Evolutionary conservation across 176 grass and related monocot genomes (phyloP), one percentile per base, ranked within the genome.

Genomic region (Raddia distichophylla): DNA sequence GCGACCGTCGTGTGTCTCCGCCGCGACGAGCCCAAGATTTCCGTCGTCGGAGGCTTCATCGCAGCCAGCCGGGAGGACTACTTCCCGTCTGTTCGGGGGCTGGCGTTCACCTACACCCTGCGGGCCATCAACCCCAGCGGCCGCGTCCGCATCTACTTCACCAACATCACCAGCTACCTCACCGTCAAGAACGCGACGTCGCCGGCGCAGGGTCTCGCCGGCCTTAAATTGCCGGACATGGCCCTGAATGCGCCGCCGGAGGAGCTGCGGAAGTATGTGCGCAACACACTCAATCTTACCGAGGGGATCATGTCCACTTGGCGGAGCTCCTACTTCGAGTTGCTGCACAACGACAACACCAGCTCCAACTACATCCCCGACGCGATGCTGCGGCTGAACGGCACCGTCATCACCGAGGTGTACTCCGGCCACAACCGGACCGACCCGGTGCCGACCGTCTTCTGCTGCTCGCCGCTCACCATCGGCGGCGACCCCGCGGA

Each of bases 91-190:
- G 1, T 6, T 1, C 55, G 27, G 27, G 27, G 27, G 27, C 27
- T 27, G 27, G 27, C 27, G 37, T 45, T 59, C 2, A 0, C 0
- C 8, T 46, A 48, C 2, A 76, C 3, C 55, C 2, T 76, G 11
- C 18, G 6, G 40, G 56, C 56, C 2, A 0, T 3, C 40, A 76
- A 76, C 74, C 57, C 57, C 11, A 33, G 57, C 57, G 74, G 73
- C 58, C 57, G 34, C 57, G 47, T 19, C 42, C 57, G 10, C 57
- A 32, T 76, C 19, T 62, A 62, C 57, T 76, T 47, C 74, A 47
- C 19, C 58, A 1, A 5, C 42, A 16, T n/a, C n/a, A n/a, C n/a
- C n/a, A n/a, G n/a, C n/a, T n/a, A n/a, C n/a, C n/a, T n/a, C n/a
- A n/a, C n/a, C n/a, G n/a, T n/a, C 71, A 10, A 43, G 5, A 60